phyloP scores from a whole-genome alignment of 176 grass and related monocot genomes.

The Oropetium thomaeum region DNA sequence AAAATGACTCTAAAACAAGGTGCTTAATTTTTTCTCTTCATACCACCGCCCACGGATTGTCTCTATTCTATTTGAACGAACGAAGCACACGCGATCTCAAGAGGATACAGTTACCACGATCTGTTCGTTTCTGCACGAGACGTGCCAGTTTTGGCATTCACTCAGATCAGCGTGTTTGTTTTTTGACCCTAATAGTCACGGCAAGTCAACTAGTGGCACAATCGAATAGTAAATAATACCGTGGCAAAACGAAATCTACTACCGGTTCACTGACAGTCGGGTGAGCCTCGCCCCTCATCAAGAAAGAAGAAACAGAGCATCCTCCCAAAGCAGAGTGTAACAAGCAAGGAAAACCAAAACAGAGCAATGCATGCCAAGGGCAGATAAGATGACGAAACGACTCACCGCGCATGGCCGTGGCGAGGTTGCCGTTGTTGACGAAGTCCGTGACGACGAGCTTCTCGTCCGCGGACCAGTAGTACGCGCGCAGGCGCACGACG shows the following conservation, averaged over 20 bases:
- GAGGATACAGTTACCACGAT: not conserved
- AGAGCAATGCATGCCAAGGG: not conserved
- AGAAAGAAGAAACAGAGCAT: too few species aligned
- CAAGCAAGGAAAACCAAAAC: not conserved
- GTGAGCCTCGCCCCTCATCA: too few species aligned
- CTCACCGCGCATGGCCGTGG: conserved; percentile 60
- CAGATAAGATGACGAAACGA: not conserved
- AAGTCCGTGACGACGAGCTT: conserved; percentile 92
- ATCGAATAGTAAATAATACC: too few species aligned
- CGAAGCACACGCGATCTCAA: not conserved
- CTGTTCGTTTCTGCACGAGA: not conserved
- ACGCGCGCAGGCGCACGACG: conserved; percentile 68
- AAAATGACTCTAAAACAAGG: too few species aligned
- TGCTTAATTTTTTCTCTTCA: too few species aligned
- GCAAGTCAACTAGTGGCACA: not conserved
- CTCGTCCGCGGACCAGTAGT: conserved; percentile 86
- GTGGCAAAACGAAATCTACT: too few species aligned
- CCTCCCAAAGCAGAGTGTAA: too few species aligned
- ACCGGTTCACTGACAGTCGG: too few species aligned
- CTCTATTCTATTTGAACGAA: not conserved
- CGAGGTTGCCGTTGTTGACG: conserved; percentile 88
- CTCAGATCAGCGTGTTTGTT: not conserved
- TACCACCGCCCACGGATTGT: not conserved
- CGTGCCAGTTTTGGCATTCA: not conserved
- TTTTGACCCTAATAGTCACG: not conserved